These are phyloP conservation scores for Sclerotinia subarctica DNA, from an alignment of 2,329 filamentous ascomycete genomes.

Conservation along the genomic window DNA sequence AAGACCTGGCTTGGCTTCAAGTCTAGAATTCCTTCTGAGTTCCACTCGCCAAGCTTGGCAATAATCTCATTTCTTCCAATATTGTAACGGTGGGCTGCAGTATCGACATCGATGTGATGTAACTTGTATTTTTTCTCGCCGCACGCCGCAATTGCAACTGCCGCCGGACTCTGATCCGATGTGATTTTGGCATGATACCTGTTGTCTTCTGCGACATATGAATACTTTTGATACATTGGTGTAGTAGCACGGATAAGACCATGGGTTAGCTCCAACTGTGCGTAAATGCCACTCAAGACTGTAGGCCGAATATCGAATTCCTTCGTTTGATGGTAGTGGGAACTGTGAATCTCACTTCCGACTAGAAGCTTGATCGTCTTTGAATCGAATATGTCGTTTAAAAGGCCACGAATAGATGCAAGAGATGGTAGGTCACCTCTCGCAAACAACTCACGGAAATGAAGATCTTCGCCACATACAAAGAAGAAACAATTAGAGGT, in stretches of 20 bases:
- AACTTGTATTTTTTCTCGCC: slow-evolving; percentile 45
- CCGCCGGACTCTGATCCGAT: slow-evolving; percentile 43
- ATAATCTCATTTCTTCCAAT: slow-evolving; percentile 49
- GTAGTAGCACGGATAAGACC: slow-evolving; percentile 54
- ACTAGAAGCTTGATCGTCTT: slow-evolving; percentile 37
- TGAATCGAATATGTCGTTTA: slow-evolving; percentile 50
- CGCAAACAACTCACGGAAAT: slow-evolving; percentile 57
- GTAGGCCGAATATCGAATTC: slow-evolving; percentile 53
- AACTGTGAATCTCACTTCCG: slow-evolving; percentile 47
- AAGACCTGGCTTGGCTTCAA: slow-evolving; percentile 51
- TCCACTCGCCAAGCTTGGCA: slow-evolving; percentile 52
- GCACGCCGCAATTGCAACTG: slow-evolving; percentile 44
- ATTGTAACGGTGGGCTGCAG: slow-evolving; percentile 36
- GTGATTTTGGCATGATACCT: slow-evolving; percentile 38
- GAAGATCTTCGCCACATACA: slow-evolving; percentile 55
- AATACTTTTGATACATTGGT: slow-evolving; percentile 55
- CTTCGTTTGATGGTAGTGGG: slow-evolving; percentile 45
- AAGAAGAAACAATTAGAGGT: slow-evolving; percentile 56
- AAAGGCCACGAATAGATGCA: slow-evolving; percentile 46
- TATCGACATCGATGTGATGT: slow-evolving; percentile 49
- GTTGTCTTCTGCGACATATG: slow-evolving; percentile 42
- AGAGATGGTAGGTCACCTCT: slow-evolving; percentile 57
- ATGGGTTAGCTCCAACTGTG: slow-evolving; percentile 59
- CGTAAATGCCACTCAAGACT: slow-evolving; percentile 53
- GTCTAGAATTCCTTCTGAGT: slow-evolving; percentile 49